Evolutionary conservation across 2,329 filamentous ascomycete species (phyloP).

Genomic region (Akanthomyces dipterigenus): DNA sequence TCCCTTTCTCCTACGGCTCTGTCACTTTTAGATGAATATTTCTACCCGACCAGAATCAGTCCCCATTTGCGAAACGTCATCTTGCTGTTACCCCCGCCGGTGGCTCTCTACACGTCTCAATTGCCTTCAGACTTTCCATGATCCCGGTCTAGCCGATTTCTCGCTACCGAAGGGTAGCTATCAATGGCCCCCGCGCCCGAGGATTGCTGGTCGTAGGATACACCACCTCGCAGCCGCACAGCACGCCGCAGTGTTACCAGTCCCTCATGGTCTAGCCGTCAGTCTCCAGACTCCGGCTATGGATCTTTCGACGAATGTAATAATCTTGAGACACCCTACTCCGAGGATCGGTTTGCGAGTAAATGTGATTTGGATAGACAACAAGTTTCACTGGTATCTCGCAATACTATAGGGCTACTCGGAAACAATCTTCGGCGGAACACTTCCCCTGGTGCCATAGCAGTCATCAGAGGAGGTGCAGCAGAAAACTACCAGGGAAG

Average conservation of each 20-base stretch:
- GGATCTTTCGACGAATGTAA: slow-evolving; percentile 20
- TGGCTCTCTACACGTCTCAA: background rate
- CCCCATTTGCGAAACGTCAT: background rate
- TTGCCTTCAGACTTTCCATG: background rate
- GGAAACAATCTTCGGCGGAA: background rate
- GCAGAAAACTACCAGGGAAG: background rate
- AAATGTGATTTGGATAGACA: slow-evolving; percentile 4
- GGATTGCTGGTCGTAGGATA: slow-evolving; percentile 1
- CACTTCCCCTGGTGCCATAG: background rate
- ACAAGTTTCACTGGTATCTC: background rate
- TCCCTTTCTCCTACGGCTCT: background rate
- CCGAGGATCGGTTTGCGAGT: background rate
- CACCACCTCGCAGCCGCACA: slow-evolving; percentile 2
- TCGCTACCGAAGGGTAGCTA: background rate
- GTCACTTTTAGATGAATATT: slow-evolving; percentile 10
- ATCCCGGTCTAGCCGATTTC: background rate
- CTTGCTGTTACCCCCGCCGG: background rate
- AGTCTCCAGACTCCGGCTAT: slow-evolving; percentile 23
- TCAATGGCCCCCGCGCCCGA: background rate
- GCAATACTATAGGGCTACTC: background rate
- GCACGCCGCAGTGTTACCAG: background rate
- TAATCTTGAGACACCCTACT: background rate
- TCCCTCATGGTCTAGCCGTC: background rate
- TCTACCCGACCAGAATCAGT: background rate
- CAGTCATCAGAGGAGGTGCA: background rate